Base-by-base conservation (phyloP, 768 basidiomycete species). In the Heimioporus sp. region DNA sequence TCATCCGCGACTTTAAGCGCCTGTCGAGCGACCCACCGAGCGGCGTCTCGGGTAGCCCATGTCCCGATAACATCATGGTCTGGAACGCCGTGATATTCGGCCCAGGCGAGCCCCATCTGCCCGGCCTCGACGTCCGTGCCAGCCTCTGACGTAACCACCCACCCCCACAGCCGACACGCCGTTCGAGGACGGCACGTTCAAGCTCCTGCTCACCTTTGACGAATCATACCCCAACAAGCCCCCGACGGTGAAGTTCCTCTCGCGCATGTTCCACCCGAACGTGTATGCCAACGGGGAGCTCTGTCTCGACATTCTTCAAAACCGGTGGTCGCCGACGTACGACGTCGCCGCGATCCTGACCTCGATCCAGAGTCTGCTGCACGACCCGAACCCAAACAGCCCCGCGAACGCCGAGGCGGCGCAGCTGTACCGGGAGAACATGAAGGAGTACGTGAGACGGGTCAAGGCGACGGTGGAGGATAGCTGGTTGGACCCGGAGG, bases 41-140 rank as follows among this genome's bases (percentile, higher is more conserved):
- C 48, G 97, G 97, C 7, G 93, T 99, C 59, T 95, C 92, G 5
- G 97, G 96, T 13, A 95, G 92, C 63, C 96, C 97, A 65, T 94
- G 92, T 66, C 87, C 92, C 3, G 97, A 98, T 68, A 98, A 98
- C 69, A 97, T 99, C 71, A 97, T 98, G 93, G 80, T 98, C 15
- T 99, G 97, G 97, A 99, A 99, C 64, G 97, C 97, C 2, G 97
- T 99, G 51, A 99, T 99, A 56, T 98, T 99, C 65, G 97, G 97
- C 3, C 97, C 97, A 71, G 88, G 96, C 94, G 53, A 64, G 87
- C 73, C 16, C n/a, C 8, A 5, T 51, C 53, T 24, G 24, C n/a
- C 9, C 46, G 10, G 16, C 53, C n/a, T 12, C 11, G 17, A 4
- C 24, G 10, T 19, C 17, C 17, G 24, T 28, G 5, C 24, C 24